A percentile compares a stretch with the other conserved stretches of the same genome.
Conservation (phyloP, 768 basidiomycete species). For the Russula foetens region DNA sequence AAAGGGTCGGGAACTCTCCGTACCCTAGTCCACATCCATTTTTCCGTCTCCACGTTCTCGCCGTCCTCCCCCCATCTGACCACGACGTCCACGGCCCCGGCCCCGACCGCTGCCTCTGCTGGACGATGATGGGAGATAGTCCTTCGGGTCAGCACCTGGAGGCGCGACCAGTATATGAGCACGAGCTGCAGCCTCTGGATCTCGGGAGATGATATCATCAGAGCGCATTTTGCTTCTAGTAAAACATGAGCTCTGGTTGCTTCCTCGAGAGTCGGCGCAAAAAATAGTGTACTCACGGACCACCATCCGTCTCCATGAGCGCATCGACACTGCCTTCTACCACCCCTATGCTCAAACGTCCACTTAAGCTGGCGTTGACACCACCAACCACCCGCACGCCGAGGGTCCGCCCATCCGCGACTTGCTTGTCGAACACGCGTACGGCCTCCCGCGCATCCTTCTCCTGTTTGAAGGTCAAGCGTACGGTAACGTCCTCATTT, state of each 20-base stretch:
- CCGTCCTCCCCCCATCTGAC: slow-evolving; percentile 4
- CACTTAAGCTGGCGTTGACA: slow-evolving; percentile 19
- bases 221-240: slow-evolving; percentile 20
- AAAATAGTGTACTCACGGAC: slow-evolving; percentile 14
- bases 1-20: background rate
- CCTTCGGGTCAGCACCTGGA: slow-evolving; percentile 17
- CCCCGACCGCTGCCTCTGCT: slow-evolving; percentile 14
- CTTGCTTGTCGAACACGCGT: slow-evolving; percentile 15
- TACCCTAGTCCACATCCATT: slow-evolving; percentile 17
- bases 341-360: slow-evolving; percentile 17
- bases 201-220: slow-evolving; percentile 17
- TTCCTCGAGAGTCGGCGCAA: background rate
- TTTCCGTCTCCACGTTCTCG: slow-evolving; percentile 9
- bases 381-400: slow-evolving; percentile 19
- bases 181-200: slow-evolving; percentile 19
- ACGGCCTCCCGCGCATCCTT: slow-evolving; percentile 20
- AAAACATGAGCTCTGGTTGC: background rate
- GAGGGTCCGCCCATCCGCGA: slow-evolving; percentile 20
- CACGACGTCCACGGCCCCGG: slow-evolving; percentile 9
- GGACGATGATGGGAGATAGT: slow-evolving; percentile 12
- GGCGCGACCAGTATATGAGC: slow-evolving; percentile 20
- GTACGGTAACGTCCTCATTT: slow-evolving; percentile 18
- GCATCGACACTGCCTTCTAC: slow-evolving; percentile 19
- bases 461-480: slow-evolving; percentile 20
- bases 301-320: slow-evolving; percentile 11